Percentiles rank a stretch among this genome's conserved stretches.
Evolutionary conservation across 2,329 filamentous ascomycete genomes (phyloP).

Genomic region (Fusarium tanahbumbuense): DNA sequence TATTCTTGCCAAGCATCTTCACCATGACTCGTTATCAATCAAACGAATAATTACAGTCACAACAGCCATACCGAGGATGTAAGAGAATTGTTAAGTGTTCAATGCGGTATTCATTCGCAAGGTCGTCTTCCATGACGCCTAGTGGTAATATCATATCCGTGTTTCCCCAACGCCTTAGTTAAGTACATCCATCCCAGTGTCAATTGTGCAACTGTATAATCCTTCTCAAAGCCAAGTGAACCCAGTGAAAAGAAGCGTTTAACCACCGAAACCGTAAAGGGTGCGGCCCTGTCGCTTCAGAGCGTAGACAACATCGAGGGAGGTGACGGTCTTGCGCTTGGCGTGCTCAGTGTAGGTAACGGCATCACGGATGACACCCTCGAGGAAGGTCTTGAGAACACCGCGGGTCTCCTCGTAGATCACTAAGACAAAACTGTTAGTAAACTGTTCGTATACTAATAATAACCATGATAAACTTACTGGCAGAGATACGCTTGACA

Average conservation of each 20-base stretch:
- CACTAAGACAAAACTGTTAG: constrained; percentile 56
- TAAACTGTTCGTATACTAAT: background rate
- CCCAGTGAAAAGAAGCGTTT: constrained; percentile 52
- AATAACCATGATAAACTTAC: constrained; percentile 61
- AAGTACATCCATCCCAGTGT: constrained; percentile 43
- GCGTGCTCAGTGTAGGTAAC: constrained; percentile 84
- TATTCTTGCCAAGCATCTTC: background rate
- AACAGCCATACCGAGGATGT: background rate
- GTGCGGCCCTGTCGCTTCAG: constrained; percentile 78
- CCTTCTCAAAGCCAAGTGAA: constrained; percentile 30
- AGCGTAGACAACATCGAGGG: constrained; percentile 74
- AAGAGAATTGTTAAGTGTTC: constrained; percentile 16
- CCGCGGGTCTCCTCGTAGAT: constrained; percentile 84
- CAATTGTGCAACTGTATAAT: constrained; percentile 31
- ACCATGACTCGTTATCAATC: background rate
- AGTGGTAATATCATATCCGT: constrained; percentile 47
- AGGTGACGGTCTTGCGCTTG: constrained; percentile 84
- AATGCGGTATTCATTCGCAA: constrained; percentile 48
- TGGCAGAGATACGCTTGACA: constrained; percentile 99
- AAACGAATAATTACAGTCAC: background rate
- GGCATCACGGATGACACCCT: constrained; percentile 80
- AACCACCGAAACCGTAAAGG: constrained; percentile 92
- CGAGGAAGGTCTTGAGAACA: constrained; percentile 83
- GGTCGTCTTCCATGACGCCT: constrained; percentile 53
- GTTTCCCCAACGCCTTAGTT: constrained; percentile 49